A percentile compares a stretch with the other conserved stretches of the same genome.
These are phyloP conservation scores for Smallanthus sonchifolius DNA, from an alignment of 129 eudicot species.

Conservation along the genomic window DNA sequence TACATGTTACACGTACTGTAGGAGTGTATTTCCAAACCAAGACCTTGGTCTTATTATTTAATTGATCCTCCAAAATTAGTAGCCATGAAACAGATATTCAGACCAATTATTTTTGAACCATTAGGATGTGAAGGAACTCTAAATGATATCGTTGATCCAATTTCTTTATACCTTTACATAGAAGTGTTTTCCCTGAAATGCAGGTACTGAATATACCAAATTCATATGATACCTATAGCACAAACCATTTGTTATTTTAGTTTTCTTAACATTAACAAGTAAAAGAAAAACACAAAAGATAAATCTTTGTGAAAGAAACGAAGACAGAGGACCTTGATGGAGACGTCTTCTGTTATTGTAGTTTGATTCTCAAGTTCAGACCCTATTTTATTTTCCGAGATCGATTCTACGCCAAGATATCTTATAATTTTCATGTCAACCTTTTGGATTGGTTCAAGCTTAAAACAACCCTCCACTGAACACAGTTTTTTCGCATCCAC, in stretches of 20 bases:
- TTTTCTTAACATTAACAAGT: neutral
- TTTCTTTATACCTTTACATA: neutral
- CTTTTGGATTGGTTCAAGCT: neutral
- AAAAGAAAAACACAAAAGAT: neutral
- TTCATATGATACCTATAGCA: conserved; percentile 1
- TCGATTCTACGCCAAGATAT: neutral
- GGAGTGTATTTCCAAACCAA: neutral
- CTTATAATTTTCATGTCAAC: neutral
- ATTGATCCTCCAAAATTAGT: neutral
- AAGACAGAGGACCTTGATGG: too few relatives aligned
- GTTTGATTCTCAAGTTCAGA: too few relatives aligned
- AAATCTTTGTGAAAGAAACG: too few relatives aligned
- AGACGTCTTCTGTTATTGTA: too few relatives aligned
- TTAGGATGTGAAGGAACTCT: neutral
- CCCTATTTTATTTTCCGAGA: too few relatives aligned
- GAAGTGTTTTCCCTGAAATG: neutral
- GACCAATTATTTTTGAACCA: neutral
- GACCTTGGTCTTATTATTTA: conserved; percentile 1
- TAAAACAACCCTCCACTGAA: neutral
- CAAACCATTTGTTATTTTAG: neutral
- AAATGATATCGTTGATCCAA: neutral
- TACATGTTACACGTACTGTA: neutral
- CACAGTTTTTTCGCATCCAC: neutral
- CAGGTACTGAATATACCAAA: conserved; percentile 7
- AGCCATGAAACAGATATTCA: neutral